These are phyloP conservation scores for Kodamaea jinghongensis DNA, from an alignment of 805 yeast genomes.

Conservation along the genomic window DNA sequence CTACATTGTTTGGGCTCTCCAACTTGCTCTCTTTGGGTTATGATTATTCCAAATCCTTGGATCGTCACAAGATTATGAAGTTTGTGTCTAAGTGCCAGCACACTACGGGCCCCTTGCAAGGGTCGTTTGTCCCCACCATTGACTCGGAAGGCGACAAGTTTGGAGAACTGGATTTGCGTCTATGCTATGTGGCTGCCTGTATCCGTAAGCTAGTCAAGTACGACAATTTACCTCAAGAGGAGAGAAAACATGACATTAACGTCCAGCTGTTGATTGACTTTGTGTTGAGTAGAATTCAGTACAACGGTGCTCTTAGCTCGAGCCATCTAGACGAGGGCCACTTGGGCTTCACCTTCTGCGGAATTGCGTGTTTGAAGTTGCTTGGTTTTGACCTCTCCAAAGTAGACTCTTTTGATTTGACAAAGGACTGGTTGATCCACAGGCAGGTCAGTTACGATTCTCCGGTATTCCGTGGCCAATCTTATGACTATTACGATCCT, in stretches of 20 bases:
- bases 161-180: constrained; percentile 73
- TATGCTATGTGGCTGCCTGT: constrained; percentile 69
- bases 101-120: constrained; percentile 24
- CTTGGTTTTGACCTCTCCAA: constrained; percentile 22
- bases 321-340: constrained; percentile 61
- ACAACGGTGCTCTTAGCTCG: constrained; percentile 74
- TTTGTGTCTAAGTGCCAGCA: constrained; percentile 63
- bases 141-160: constrained; percentile 24
- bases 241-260: constrained; percentile 41
- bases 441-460: constrained; percentile 52
- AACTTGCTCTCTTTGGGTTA: constrained; percentile 51
- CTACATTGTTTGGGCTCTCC: constrained; percentile 74
- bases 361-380: constrained; percentile 57
- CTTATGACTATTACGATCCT: constrained; percentile 37
- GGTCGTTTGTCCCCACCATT: constrained; percentile 36
- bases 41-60: constrained; percentile 29
- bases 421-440: constrained; percentile 59
- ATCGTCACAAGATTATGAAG: constrained; percentile 48
- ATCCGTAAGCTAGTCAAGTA: constrained; percentile 52
- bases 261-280: constrained; percentile 35
- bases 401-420: constrained; percentile 15
- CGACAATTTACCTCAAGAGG: constrained; percentile 24
- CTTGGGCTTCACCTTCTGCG: constrained; percentile 87
- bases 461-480: constrained; percentile 24
- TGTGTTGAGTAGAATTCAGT: constrained; percentile 27